Evolutionary conservation across 768 basidiomycete species (phyloP).

Genomic region (Mycena latifolia): DNA sequence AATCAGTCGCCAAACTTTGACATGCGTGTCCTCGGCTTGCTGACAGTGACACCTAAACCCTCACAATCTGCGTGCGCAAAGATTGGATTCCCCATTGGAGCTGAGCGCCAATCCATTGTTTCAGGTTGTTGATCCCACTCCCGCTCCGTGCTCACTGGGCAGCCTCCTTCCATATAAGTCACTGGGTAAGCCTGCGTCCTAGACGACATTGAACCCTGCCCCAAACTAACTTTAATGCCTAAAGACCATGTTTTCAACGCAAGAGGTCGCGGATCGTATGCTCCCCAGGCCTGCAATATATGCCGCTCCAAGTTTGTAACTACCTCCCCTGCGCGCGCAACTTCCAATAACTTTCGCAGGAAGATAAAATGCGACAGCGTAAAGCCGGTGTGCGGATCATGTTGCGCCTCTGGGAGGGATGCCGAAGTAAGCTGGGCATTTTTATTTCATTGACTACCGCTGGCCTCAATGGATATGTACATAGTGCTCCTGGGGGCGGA

Average conservation of each 20-base stretch:
- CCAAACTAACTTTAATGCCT: not conserved
- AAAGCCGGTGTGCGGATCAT: slow-evolving; percentile 26
- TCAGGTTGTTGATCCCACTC: too few species aligned
- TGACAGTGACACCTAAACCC: too few species aligned
- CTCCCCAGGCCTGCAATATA: not conserved
- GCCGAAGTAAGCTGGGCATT: not conserved
- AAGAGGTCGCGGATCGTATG: not conserved
- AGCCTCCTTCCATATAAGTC: too few species aligned
- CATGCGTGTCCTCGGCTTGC: too few species aligned
- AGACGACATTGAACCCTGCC: too few species aligned
- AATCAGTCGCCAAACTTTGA: too few species aligned
- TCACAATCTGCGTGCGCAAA: too few species aligned
- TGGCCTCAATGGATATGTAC: not conserved
- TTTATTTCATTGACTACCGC: not conserved
- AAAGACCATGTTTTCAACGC: not conserved
- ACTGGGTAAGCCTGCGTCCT: too few species aligned
- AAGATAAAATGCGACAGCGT: slow-evolving; percentile 34
- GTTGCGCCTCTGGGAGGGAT: slow-evolving; percentile 19
- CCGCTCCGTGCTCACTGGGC: too few species aligned
- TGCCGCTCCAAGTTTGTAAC: not conserved
- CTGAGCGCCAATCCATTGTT: too few species aligned
- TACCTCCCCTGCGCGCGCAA: not conserved
- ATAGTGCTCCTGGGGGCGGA: slow-evolving; percentile 22
- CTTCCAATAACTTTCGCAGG: not conserved
- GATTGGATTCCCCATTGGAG: too few species aligned